phyloP scores from a whole-genome alignment of 345 rosid species.

The Excoecaria cochinchinensis region DNA sequence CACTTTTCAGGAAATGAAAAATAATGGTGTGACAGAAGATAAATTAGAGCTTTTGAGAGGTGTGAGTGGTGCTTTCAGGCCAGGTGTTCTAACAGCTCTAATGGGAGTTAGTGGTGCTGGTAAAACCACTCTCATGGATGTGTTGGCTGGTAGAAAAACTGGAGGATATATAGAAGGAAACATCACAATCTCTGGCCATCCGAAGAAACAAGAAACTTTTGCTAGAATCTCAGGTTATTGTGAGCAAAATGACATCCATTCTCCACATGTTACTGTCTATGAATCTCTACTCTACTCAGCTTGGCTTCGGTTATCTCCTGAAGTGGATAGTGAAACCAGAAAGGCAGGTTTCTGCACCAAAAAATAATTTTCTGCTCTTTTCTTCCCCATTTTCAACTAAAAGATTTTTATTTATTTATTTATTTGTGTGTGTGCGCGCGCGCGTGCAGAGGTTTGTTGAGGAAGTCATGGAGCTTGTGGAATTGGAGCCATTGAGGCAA shows the following conservation, averaged over 20 bases:
- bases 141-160: conserved; percentile 79
- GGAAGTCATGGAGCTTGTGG: conserved; percentile 91
- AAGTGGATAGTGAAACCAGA: conserved; percentile 47
- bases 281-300: conserved; percentile 74
- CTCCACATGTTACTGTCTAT: conserved; percentile 73
- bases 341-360: conserved; percentile 33
- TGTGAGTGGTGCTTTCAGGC: conserved; percentile 82
- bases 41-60: conserved; percentile 62
- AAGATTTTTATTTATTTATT: no score
- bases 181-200: conserved; percentile 67
- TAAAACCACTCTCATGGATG: conserved; percentile 86
- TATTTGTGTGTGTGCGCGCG: no score
- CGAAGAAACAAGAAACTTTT: conserved; percentile 75
- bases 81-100: conserved; percentile 79
- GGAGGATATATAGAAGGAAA: conserved; percentile 70
- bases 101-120: conserved; percentile 91
- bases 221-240: conserved; percentile 81
- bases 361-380: neutral
- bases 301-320: conserved; percentile 61
- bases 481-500: conserved; percentile 51
- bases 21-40: conserved; percentile 51
- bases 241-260: conserved; percentile 77
- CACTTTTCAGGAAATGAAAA: conserved; percentile 49
- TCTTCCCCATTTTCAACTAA: neutral
- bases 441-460: conserved; percentile 44